phyloP scores from a whole-genome alignment of 164 flowering plant species.

The Amborella trichopoda region DNA sequence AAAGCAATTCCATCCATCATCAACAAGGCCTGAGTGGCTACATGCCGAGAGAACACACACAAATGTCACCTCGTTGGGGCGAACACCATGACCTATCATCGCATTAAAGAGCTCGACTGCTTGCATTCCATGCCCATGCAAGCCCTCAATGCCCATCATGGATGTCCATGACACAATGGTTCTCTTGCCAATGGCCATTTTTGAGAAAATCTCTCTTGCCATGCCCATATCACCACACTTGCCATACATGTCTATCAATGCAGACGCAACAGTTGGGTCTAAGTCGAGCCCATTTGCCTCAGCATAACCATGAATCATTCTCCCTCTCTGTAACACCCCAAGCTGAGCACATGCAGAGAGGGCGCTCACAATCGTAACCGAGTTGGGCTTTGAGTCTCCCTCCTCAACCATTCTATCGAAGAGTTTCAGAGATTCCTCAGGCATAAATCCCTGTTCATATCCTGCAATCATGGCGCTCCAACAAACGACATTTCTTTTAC shows the following conservation, averaged over 20 bases:
- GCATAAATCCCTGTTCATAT: slow-evolving; percentile 12
- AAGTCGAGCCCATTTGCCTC: slow-evolving; percentile 7
- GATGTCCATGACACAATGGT: slow-evolving; percentile 20
- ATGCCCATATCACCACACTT: slow-evolving; percentile 41
- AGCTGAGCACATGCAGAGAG: slow-evolving; percentile 19
- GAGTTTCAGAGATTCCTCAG: slow-evolving; percentile 13
- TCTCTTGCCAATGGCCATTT: slow-evolving; percentile 3
- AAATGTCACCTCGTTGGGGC: slow-evolving; percentile 17
- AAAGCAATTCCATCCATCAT: slow-evolving; percentile 15
- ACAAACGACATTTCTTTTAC: slow-evolving; percentile 22
- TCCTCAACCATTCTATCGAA: slow-evolving; percentile 13
- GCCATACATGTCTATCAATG: slow-evolving; percentile 72
- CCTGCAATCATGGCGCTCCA: slow-evolving; percentile 25
- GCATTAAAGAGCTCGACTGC: slow-evolving; percentile 13
- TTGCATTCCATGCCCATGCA: slow-evolving; percentile 17
- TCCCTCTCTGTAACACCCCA: slow-evolving; percentile 14
- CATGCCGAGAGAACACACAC: slow-evolving; percentile 18
- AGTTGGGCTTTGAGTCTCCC: slow-evolving; percentile 10
- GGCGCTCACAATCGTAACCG: slow-evolving; percentile 14
- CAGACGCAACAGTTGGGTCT: slow-evolving; percentile 21
- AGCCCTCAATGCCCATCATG: slow-evolving; percentile 22
- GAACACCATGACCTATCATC: slow-evolving; percentile 8
- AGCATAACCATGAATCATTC: slow-evolving; percentile 11
- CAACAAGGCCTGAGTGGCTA: slow-evolving; percentile 22
- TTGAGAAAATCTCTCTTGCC: slow-evolving; percentile 11